Evolutionary conservation across 371 early-diverging fungal species (phyloP), one percentile per base, ranked within the genome.

Genomic region (Rhizopus arrhizus): DNA sequence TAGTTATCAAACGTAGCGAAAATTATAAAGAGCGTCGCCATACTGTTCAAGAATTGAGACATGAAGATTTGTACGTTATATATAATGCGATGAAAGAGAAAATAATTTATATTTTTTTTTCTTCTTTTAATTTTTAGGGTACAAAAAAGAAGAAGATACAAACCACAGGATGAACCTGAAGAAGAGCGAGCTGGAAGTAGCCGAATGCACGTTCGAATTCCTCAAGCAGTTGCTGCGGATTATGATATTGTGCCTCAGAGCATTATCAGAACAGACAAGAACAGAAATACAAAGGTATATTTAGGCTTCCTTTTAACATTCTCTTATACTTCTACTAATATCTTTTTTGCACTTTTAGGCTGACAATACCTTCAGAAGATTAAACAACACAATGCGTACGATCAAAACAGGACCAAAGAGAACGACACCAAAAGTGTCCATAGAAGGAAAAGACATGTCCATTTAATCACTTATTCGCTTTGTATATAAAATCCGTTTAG

Each of bases 1-100:
- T 94, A 31, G 91, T 97, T 15, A 70, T 95, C 54, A 86, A 89
- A 12, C 81, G 91, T 45, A 90, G 91, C 63, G 80, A 81, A 36
- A 88, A 89, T 68, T 94, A 91, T 77, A 83, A 88, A 28, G 91
- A 93, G 64, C 81, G 82, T 48, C 73, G 69, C 43, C 75, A 73
- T 38, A 69, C 68, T 38, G 56, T 63, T 0, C 59, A 65, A 55
- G 77, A 74, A 29, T 82, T 68, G 31, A 58, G 66, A 28, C 77
- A 73, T 41, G 80, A 82, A 22, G 71, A 75, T 36, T 51, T 60
- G 77, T 80, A 76, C 36, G 72, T 59, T 2, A 49, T 33, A 4
- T 22, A 8, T 15, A 34, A 4, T 31, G 5, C 16, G n/a, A 29
- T 22, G 47, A 50, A 22, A 46, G 40, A 46, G 43, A 32, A 41